A percentile compares a stretch with the other conserved stretches of the same genome.
phyloP scores from a whole-genome alignment of 2,329 filamentous ascomycete species.

The Botrytis porri region DNA sequence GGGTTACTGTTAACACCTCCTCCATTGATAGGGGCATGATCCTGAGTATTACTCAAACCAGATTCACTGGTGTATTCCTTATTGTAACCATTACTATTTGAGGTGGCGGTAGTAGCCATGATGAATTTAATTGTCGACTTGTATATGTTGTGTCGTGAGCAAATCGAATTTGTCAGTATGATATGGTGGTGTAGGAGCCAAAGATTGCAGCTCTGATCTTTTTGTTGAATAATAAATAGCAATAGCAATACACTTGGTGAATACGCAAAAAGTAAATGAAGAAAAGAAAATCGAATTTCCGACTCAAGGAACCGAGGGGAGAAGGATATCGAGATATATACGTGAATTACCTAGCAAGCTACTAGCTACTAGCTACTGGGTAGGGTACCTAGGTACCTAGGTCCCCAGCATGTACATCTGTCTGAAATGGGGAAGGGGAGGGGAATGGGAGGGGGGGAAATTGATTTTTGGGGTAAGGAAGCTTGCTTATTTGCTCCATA shows the following conservation, averaged over 20 bases:
- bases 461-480: not conserved
- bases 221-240: not conserved
- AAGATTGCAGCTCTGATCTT: not conserved
- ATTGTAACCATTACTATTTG: conserved; percentile 24
- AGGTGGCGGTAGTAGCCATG: conserved; percentile 31
- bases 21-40: conserved; percentile 23
- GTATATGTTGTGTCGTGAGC: not conserved
- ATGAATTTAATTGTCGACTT: conserved; percentile 11
- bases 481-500: not conserved
- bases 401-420: not conserved
- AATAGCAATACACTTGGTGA: not conserved
- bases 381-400: not conserved
- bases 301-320: not conserved
- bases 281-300: not conserved
- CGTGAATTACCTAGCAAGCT: not conserved
- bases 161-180: not conserved
- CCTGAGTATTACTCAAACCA: conserved; percentile 16
- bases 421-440: not conserved
- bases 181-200: not conserved
- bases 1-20: conserved; percentile 15
- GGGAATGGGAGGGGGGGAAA: too few species aligned
- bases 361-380: not conserved
- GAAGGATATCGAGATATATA: not conserved
- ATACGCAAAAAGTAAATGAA: not conserved
- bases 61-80: conserved; percentile 29